Evolutionary conservation across 2,329 filamentous ascomycete species (phyloP), one percentile per base, ranked within the genome.

Genomic region (Thielaviopsis musarum): DNA sequence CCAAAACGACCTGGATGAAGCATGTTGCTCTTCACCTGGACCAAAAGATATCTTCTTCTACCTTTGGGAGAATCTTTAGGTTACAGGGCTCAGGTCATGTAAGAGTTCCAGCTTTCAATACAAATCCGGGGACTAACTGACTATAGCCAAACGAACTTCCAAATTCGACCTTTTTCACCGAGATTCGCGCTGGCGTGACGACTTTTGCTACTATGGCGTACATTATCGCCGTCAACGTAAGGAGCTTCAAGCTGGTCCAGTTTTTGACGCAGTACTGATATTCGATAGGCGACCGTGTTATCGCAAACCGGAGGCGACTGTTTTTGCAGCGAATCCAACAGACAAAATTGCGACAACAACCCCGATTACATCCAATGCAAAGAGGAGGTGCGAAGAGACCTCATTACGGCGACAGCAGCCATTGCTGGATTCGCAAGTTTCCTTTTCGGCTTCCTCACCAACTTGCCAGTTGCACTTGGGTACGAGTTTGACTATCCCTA

Each of bases 151-250:
- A 82, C 55, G 82, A 86, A 66, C 81, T 88, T 55, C 77, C 78
- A 61, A 81, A 81, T 45, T 79, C 85, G 41, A 83, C 78, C 62
- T 90, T 91, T 69, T 82, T 88, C 63, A 85, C 82, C 22, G 88
- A 93, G 70, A 73, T 93, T 60, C 83, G 88, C 28, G 88, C 88
- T 30, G 88, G 88, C 1, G 69, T 91, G 58, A 89, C 88, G 1
- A 93, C 88, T 2, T 87, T 87, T 67, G 83, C 85, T 59, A 86
- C 85, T 2, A 89, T 90, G 87, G 85, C 87, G 15, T 91, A 91
- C 70, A 91, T 93, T 65, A 90, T 93, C 67, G 84, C 85, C 9
- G 83, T 84, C 63, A 84, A 84, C 65, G 80, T 81, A 64, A 66
- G 75, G 66, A 4, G 6, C 22, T 19, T 38, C 17, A 15, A 21